These are phyloP conservation scores for Globisporangium cystogenes DNA, from an alignment of 352 stramenopile genomes.

Conservation along the genomic window DNA sequence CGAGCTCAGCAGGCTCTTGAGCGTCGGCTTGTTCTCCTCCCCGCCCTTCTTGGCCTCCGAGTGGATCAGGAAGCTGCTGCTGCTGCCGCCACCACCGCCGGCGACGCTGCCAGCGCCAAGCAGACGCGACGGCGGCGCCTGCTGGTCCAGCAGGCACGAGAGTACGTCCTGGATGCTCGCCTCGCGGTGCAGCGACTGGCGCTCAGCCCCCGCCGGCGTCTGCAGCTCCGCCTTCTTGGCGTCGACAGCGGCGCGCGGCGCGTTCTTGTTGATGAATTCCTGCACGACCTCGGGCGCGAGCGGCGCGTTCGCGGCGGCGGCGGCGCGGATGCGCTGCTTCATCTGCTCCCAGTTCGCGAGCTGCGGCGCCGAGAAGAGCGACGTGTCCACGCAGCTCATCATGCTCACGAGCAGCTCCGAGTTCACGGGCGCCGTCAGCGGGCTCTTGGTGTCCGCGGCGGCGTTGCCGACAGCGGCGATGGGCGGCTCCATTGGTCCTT, in stretches of 20 bases:
- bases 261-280: conserved; percentile 33
- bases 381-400: conserved; percentile 86
- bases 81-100: conserved; percentile 6
- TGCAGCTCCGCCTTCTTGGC: not conserved
- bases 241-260: conserved; percentile 19
- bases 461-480: too few relatives aligned
- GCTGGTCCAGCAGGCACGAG: conserved; percentile 67
- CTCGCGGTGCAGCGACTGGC: conserved; percentile 56
- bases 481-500: not conserved
- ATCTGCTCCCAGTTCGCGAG: conserved; percentile 78
- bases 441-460: not conserved
- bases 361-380: conserved; percentile 67
- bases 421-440: conserved; percentile 33
- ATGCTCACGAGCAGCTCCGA: conserved; percentile 71
- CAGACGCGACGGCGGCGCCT: conserved; percentile 36
- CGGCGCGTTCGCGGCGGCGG: conserved; percentile 38
- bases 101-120: conserved; percentile 29
- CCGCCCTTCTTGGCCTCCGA: conserved; percentile 46
- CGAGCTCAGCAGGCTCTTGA: conserved; percentile 81
- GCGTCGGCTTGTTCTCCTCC: conserved; percentile 39
- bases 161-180: conserved; percentile 77
- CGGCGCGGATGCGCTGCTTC: conserved; percentile 53
- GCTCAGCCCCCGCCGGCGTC: conserved; percentile 26
- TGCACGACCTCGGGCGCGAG: conserved; percentile 24
- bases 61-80: conserved; percentile 47